Evolutionary conservation across 371 early-diverging fungal genomes (phyloP).

Genomic region (Parasitella parasitica): DNA sequence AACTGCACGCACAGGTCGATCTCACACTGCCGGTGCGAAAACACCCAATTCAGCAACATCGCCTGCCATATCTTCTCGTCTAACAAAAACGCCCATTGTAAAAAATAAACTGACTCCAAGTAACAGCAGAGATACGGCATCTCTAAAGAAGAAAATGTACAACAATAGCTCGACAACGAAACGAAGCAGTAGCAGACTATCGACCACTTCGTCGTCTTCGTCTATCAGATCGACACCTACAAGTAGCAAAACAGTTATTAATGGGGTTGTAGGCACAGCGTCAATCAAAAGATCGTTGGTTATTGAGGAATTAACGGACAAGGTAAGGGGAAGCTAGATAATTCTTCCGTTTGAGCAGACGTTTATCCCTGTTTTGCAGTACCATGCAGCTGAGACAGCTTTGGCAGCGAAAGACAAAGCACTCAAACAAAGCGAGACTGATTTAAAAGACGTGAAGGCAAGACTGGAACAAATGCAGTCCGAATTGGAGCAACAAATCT

Average conservation of each 20-base stretch:
- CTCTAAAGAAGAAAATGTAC: not conserved
- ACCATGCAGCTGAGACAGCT: not conserved
- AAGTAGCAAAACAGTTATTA: not conserved
- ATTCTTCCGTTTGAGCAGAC: not conserved
- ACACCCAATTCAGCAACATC: not conserved
- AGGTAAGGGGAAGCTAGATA: not conserved
- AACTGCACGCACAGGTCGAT: not conserved
- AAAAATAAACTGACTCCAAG: not conserved
- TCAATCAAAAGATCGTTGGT: not conserved
- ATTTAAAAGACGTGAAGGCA: not conserved
- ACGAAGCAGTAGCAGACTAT: not conserved
- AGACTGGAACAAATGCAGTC: not conserved
- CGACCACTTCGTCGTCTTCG: not conserved
- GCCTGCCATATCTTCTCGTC: not conserved
- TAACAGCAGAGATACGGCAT: not conserved
- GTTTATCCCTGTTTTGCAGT: not conserved
- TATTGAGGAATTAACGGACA: constrained; percentile 6
- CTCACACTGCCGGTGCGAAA: not conserved
- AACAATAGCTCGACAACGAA: not conserved
- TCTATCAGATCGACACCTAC: not conserved
- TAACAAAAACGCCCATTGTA: not conserved
- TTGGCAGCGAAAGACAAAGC: not conserved
- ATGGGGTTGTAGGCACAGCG: not conserved
- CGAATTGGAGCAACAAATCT: not conserved
- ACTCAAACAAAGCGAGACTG: not conserved